Conservation (phyloP, 2,329 filamentous ascomycete genomes). For the Eutypa lata region DNA sequence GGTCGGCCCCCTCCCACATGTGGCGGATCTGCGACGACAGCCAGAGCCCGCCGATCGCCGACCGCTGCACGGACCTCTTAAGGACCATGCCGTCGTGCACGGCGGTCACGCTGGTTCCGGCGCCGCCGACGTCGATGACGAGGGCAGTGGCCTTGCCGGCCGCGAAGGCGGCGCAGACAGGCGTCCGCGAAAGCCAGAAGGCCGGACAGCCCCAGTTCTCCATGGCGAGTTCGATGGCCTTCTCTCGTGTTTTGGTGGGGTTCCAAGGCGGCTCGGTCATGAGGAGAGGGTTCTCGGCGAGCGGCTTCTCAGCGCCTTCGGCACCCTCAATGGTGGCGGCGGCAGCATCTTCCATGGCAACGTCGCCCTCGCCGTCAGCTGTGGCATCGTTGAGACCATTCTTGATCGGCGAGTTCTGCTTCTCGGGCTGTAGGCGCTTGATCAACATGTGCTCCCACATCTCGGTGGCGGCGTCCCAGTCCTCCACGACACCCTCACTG, state of each 20-base stretch:
- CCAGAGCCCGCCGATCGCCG: slow-evolving; percentile 83
- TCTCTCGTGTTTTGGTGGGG: slow-evolving; percentile 80
- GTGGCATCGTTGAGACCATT: slow-evolving; percentile 76
- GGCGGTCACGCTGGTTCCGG: slow-evolving; percentile 83
- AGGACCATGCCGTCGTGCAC: slow-evolving; percentile 94
- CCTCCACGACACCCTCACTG: slow-evolving; percentile 80
- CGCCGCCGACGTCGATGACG: slow-evolving; percentile 87
- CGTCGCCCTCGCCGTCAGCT: slow-evolving; percentile 60
- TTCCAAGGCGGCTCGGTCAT: slow-evolving; percentile 97
- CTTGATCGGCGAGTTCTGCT: slow-evolving; percentile 64
- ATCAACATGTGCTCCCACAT: slow-evolving; percentile 93
- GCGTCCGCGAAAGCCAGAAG: slow-evolving; percentile 87
- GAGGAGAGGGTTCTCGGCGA: slow-evolving; percentile 85
- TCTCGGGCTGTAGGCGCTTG: slow-evolving; percentile 77
- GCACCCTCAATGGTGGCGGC: slow-evolving; percentile 43
- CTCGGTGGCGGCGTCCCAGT: slow-evolving; percentile 88
- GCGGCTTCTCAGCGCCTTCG: slow-evolving; percentile 75
- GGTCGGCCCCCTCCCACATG: slow-evolving; percentile 68
- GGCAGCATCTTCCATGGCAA: slow-evolving; percentile 51
- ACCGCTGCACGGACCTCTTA: slow-evolving; percentile 84
- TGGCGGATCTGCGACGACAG: slow-evolving; percentile 83
- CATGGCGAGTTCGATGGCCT: slow-evolving; percentile 94
- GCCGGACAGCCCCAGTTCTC: slow-evolving; percentile 94
- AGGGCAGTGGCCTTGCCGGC: slow-evolving; percentile 90
- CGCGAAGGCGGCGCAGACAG: slow-evolving; percentile 86